phyloP scores from a whole-genome alignment of 495 filamentous ascomycete species.

The Hypoxylon intermedium region DNA sequence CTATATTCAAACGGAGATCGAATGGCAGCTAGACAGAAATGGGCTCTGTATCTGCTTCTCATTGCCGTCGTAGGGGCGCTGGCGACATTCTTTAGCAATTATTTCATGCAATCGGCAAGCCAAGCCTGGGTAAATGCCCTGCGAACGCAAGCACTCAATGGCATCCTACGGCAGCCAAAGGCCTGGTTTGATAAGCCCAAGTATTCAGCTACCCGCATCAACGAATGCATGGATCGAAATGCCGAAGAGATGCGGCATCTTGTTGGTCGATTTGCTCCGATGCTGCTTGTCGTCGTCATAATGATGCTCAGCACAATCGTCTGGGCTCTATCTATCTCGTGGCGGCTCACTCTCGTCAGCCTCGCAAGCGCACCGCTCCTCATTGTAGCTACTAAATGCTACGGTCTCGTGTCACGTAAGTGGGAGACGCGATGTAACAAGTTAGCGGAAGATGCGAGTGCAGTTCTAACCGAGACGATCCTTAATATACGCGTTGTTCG shows the following conservation, averaged over 20 bases:
- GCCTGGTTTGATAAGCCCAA: conserved; percentile 80
- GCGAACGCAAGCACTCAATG: conserved; percentile 70
- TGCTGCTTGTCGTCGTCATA: conserved; percentile 65
- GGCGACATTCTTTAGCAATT: conserved; percentile 70
- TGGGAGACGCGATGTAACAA: conserved; percentile 76
- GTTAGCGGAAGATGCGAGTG: conserved; percentile 59
- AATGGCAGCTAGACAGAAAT: conserved; percentile 61
- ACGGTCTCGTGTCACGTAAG: conserved; percentile 64
- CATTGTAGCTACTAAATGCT: conserved; percentile 67
- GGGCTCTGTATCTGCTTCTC: conserved; percentile 72
- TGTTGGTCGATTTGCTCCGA: conserved; percentile 76
- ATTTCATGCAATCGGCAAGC: conserved; percentile 71
- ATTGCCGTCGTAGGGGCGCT: conserved; percentile 71
- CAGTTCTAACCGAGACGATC: conserved; percentile 80
- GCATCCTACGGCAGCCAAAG: conserved; percentile 78
- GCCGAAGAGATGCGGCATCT: conserved; percentile 88
- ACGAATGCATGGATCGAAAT: conserved; percentile 77
- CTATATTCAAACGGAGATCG: conserved; percentile 63
- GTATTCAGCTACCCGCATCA: conserved; percentile 69
- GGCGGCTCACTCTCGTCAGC: conserved; percentile 83
- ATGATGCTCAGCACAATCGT: conserved; percentile 71
- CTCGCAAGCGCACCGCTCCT: conserved; percentile 73
- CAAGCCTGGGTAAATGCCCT: conserved; percentile 82
- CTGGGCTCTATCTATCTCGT: conserved; percentile 78
- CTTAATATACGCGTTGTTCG: conserved; percentile 82